Conservation (phyloP, 805 yeast species). For the Myxozyma neotropica region DNA sequence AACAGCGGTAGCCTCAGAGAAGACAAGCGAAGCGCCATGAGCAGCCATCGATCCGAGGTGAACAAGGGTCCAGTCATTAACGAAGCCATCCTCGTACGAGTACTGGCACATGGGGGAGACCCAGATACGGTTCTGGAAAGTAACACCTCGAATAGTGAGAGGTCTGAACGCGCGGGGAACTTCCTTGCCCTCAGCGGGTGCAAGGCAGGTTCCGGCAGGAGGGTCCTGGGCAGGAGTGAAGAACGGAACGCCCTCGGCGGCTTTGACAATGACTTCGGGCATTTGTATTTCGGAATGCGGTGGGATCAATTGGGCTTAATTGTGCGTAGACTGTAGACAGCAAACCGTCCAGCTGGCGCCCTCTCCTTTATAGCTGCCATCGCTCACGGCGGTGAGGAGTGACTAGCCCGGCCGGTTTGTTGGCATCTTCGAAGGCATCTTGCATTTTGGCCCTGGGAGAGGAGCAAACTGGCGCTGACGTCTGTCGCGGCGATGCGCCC, state of each 20-base stretch:
- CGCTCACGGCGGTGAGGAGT: no score
- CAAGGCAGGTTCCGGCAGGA: conserved; percentile 45
- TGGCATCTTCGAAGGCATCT: no score
- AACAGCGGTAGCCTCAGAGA: conserved; percentile 54
- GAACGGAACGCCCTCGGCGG: conserved; percentile 25
- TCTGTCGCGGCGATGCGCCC: no score
- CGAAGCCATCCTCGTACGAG: conserved; percentile 49
- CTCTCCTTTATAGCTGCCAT: no score
- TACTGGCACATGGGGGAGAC: conserved; percentile 49
- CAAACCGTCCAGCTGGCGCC: no score
- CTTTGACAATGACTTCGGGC: neutral
- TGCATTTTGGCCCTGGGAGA: no score
- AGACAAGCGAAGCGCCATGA: conserved; percentile 54
- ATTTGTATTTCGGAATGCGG: neutral
- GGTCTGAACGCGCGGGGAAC: conserved; percentile 51
- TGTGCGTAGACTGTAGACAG: no score
- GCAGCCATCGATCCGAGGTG: conserved; percentile 54
- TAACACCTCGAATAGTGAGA: conserved; percentile 46
- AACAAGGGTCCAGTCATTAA: conserved; percentile 53
- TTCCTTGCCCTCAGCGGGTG: conserved; percentile 31
- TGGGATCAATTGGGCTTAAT: no score
- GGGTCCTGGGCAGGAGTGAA: conserved; percentile 43
- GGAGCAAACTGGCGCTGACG: no score
- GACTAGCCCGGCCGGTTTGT: no score
- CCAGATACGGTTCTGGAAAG: conserved; percentile 55